These are phyloP conservation scores for Sporothrix brasiliensis DNA, from an alignment of 2,329 filamentous ascomycete genomes.

Conservation along the genomic window DNA sequence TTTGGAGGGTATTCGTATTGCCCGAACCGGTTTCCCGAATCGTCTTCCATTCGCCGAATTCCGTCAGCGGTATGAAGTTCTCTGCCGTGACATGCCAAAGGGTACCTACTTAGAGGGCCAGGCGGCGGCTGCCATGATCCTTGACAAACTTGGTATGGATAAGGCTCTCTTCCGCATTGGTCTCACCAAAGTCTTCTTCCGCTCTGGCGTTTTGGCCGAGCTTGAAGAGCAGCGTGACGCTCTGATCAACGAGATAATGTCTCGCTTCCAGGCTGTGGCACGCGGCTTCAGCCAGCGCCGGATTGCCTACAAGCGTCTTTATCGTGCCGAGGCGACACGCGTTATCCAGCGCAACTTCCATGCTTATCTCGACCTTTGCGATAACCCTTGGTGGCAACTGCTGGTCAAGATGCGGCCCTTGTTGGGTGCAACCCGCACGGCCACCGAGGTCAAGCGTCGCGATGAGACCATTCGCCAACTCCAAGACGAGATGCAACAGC, in stretches of 20 bases:
- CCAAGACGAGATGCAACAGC: slow-evolving; percentile 78
- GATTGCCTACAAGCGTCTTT: slow-evolving; percentile 88
- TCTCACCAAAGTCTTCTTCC: slow-evolving; percentile 96
- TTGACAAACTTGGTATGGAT: slow-evolving; percentile 86
- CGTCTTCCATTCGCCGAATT: slow-evolving; percentile 91
- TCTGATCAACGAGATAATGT: slow-evolving; percentile 91
- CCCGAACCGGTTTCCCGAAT: slow-evolving; percentile 95
- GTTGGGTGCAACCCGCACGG: slow-evolving; percentile 86
- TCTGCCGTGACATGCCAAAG: slow-evolving; percentile 60
- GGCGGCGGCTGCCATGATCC: slow-evolving; percentile 78
- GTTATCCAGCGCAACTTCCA: slow-evolving; percentile 96
- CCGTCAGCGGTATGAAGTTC: slow-evolving; percentile 90
- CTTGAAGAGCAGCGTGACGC: slow-evolving; percentile 93
- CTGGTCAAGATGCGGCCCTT: slow-evolving; percentile 94
- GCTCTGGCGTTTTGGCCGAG: slow-evolving; percentile 92
- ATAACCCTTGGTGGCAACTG: slow-evolving; percentile 97
- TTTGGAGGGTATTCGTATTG: slow-evolving; percentile 96
- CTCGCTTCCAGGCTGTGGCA: slow-evolving; percentile 87
- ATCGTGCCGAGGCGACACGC: slow-evolving; percentile 88
- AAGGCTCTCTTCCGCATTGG: slow-evolving; percentile 87
- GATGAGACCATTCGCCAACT: slow-evolving; percentile 91
- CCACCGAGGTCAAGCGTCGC: slow-evolving; percentile 89
- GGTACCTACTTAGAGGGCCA: slow-evolving; percentile 79
- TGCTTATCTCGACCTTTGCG: slow-evolving; percentile 83
- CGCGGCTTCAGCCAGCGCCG: slow-evolving; percentile 87